Evolutionary conservation across 1,284 basidiomycete species (phyloP), one percentile per base, ranked within the genome.

Genomic region (Thelephora terrestris): DNA sequence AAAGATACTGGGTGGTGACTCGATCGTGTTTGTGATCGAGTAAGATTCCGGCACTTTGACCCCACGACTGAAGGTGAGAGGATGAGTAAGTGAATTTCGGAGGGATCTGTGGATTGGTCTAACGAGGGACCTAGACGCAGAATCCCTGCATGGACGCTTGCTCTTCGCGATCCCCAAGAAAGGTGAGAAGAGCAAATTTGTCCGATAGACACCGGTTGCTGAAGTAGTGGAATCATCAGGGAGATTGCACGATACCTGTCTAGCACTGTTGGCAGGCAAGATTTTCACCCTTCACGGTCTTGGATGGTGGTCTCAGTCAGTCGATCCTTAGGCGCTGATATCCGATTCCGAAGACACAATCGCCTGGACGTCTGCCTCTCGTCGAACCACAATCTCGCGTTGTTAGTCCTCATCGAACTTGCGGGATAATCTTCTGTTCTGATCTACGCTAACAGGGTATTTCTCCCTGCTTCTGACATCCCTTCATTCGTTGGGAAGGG

Each of bases 401-500:
- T 98, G 85, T 92, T 58, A 58, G 78, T 67, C 9, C 29, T 35
- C 1, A 10, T 18, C 18, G 24, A 10, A 12, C 24, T 25, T 37
- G 27, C n/a, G 40, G 34, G 7, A 36, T 29, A 32, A 37, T 39
- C 24, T 12, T 36, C 34, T 39, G 7, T 18, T 50, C 45, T 55
- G 27, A 45, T 32, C 47, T 49, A 51, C 51, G 39, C 20, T 43
- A 18, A 7, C 63, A 95, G 93, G 18, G 89, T 99, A 27, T 99
- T 99, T 69, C 84, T 99, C 17, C 95, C 96, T 20, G 96, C 96
- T 1, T 78, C 90, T 7, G 96, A 99, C 62, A 99, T 99, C 55
- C 95, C 95, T 10, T 95, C 93, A 32, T 99, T 98, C 67, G 96
- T 99, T 34, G 96, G 92, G 25, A 92, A 97, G 65, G 95, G 95